Conservation (phyloP, 176 grass and related monocot genomes). For the Ensete glaucum region DNA sequence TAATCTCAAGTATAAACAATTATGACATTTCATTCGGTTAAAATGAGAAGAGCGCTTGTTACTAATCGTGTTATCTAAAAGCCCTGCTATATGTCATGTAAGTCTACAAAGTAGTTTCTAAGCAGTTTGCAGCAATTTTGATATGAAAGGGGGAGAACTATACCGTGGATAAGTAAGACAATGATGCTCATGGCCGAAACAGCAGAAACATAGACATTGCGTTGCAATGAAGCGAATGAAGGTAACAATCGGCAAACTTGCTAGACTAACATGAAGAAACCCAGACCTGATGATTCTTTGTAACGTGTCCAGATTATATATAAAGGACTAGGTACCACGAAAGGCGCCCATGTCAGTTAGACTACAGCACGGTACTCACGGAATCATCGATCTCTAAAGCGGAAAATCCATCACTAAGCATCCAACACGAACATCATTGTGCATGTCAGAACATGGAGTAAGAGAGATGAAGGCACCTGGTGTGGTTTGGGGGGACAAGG, state of each 20-base stretch:
- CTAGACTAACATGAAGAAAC: too few species aligned
- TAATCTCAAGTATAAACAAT: background rate
- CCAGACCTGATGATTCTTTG: background rate
- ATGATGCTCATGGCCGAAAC: background rate
- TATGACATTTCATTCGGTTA: background rate
- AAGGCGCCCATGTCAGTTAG: too few species aligned
- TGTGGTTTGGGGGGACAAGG: constrained; percentile 53
- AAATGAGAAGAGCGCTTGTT: background rate
- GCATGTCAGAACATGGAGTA: background rate
- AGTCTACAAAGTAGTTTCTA: background rate
- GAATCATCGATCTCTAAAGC: background rate
- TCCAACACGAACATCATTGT: background rate
- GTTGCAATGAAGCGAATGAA: too few species aligned
- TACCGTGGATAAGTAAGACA: background rate
- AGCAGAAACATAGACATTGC: background rate
- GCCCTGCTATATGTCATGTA: background rate
- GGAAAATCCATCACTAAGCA: background rate
- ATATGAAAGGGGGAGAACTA: background rate
- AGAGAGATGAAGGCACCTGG: constrained; percentile 32
- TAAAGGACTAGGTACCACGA: too few species aligned
- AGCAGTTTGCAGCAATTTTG: background rate
- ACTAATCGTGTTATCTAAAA: background rate
- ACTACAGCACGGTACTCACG: too few species aligned
- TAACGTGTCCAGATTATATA: background rate
- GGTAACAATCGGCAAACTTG: too few species aligned